Percentiles rank a stretch among this genome's conserved stretches.
phyloP scores from a whole-genome alignment of 768 basidiomycete species.

The Kwoniella pini region DNA sequence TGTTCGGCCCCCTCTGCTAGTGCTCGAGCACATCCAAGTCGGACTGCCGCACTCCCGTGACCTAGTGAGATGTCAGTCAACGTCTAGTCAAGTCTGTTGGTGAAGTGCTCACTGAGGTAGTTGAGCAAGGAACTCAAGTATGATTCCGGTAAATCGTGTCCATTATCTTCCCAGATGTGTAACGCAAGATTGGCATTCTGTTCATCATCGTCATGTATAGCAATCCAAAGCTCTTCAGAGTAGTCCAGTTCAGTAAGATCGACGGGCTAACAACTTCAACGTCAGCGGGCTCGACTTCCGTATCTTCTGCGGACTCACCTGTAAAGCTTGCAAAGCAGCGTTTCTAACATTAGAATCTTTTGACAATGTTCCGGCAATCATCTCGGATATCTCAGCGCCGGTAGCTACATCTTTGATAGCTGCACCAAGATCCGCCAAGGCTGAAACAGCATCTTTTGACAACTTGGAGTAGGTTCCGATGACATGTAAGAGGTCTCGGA shows the following conservation, averaged over 20 bases:
- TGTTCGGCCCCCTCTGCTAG: slow-evolving; percentile 75
- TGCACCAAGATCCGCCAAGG: slow-evolving; percentile 77
- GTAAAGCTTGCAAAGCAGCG: slow-evolving; percentile 84
- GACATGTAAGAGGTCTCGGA: slow-evolving; percentile 69
- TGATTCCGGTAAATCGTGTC: slow-evolving; percentile 75
- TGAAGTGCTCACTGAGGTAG: slow-evolving; percentile 65
- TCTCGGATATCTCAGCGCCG: slow-evolving; percentile 63
- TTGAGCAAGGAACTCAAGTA: slow-evolving; percentile 64
- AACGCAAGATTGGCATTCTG: slow-evolving; percentile 80
- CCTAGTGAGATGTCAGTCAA: slow-evolving; percentile 57
- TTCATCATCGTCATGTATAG: slow-evolving; percentile 83
- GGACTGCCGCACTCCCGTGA: slow-evolving; percentile 77
- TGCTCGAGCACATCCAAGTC: slow-evolving; percentile 68
- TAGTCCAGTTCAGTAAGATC: slow-evolving; percentile 94
- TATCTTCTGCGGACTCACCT: slow-evolving; percentile 59
- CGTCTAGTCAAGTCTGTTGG: neutral
- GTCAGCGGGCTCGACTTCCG: neutral
- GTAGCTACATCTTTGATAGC: slow-evolving; percentile 70
- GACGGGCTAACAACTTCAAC: slow-evolving; percentile 64
- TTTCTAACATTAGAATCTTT: slow-evolving; percentile 86
- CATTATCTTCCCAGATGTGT: slow-evolving; percentile 93
- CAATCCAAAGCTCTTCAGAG: slow-evolving; percentile 84
- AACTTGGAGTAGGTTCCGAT: slow-evolving; percentile 77
- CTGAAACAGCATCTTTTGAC: slow-evolving; percentile 77
- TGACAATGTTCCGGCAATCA: slow-evolving; percentile 73